Conservation (phyloP, 2,329 filamentous ascomycete species). For the Neoascochyta sp. region DNA sequence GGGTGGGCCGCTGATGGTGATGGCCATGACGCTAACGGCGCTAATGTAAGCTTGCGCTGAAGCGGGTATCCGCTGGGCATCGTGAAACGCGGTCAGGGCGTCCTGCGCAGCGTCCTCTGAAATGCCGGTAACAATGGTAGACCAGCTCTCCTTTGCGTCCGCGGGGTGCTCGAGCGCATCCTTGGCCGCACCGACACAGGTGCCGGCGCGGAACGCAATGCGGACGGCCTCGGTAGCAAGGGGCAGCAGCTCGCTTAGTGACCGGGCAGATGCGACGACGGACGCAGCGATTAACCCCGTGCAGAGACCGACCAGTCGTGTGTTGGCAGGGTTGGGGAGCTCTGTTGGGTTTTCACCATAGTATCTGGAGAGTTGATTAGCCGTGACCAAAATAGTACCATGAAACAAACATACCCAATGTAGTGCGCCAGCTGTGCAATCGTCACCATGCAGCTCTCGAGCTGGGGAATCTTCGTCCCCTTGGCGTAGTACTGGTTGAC, state of each 20-base stretch:
- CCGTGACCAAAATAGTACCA: too few species aligned
- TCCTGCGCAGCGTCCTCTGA: constrained; percentile 51
- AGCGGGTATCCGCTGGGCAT: constrained; percentile 49
- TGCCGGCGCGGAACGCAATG: constrained; percentile 63
- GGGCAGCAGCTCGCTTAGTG: constrained; percentile 58
- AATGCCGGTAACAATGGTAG: constrained; percentile 59
- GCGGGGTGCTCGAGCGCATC: constrained; percentile 51
- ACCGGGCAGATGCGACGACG: constrained; percentile 61
- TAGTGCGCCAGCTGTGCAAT: constrained; percentile 65
- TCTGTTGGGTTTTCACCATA: constrained; percentile 54
- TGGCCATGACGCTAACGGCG: constrained; percentile 56
- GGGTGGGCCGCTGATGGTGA: constrained; percentile 59
- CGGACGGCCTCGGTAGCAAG: constrained; percentile 62
- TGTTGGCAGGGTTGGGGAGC: constrained; percentile 48
- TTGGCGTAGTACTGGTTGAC: constrained; percentile 62
- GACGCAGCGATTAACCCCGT: constrained; percentile 68
- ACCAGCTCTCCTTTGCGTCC: constrained; percentile 61
- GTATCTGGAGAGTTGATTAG: constrained; percentile 37
- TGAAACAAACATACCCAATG: constrained; percentile 57
- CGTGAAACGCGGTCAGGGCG: constrained; percentile 57
- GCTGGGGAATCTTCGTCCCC: constrained; percentile 55
- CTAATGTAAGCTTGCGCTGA: constrained; percentile 56
- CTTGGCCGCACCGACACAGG: constrained; percentile 42
- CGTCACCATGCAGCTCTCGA: constrained; percentile 63
- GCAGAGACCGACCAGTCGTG: constrained; percentile 61